phyloP scores from a whole-genome alignment of 805 yeast species.

The Myxozyma neotropica region DNA sequence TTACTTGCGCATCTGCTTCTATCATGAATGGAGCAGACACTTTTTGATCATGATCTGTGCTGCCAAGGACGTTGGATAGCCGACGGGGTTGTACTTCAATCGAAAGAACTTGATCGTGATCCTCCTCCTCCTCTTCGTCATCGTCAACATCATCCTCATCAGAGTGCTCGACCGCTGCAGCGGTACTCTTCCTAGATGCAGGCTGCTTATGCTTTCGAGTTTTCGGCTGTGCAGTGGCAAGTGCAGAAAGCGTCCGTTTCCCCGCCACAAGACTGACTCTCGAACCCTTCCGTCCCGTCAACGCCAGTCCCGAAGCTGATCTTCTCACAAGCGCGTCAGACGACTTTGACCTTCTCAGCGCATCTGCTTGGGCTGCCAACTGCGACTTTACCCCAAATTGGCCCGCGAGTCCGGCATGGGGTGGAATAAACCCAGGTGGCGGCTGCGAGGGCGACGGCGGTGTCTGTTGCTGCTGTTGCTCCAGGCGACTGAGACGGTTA shows the following conservation, averaged over 20 bases:
- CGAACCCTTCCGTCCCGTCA: constrained; percentile 26
- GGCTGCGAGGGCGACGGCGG: constrained; percentile 10
- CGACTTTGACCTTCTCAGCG: constrained; percentile 6
- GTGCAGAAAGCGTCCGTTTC: constrained; percentile 20
- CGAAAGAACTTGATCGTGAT: constrained; percentile 27
- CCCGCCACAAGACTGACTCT: constrained; percentile 17
- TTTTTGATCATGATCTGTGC: constrained; percentile 3
- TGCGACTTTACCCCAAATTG: constrained; percentile 18
- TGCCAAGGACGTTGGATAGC: neutral
- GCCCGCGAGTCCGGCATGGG: constrained; percentile 20
- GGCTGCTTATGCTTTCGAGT: neutral
- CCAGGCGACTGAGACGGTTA: constrained; percentile 22
- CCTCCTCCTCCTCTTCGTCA: constrained; percentile 24
- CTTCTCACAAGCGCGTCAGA: constrained; percentile 25
- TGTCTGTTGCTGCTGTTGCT: constrained; percentile 12
- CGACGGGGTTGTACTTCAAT: constrained; percentile 22
- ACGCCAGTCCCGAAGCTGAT: constrained; percentile 13
- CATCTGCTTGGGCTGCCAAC: constrained; percentile 1
- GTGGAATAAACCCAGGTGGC: constrained; percentile 10
- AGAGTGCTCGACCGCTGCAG: neutral
- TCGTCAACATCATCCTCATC: constrained; percentile 8
- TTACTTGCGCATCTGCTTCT: constrained; percentile 9
- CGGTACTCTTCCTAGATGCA: neutral
- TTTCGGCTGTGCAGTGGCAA: constrained; percentile 1
- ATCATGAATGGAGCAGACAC: constrained; percentile 11